These are phyloP conservation scores for Trametes gibbosa DNA, from an alignment of 768 basidiomycete species.

Conservation along the genomic window DNA sequence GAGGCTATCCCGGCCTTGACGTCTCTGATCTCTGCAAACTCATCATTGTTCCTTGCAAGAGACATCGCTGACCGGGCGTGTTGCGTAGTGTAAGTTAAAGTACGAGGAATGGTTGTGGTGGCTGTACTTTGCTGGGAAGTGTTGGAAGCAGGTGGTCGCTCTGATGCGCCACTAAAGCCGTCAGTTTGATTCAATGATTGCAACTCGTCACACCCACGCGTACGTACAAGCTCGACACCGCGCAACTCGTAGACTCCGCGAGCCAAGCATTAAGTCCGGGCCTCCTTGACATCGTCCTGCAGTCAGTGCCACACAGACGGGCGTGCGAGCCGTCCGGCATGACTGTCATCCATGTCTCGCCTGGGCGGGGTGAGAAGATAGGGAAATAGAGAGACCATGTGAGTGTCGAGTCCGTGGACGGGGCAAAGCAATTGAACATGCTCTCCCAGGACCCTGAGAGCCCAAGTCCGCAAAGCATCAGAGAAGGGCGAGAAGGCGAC, in stretches of 20 bases:
- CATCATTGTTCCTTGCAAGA: too few relatives aligned
- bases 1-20: too few relatives aligned
- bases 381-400: neutral
- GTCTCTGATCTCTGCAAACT: too few relatives aligned
- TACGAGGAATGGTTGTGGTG: neutral
- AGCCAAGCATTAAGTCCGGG: too few relatives aligned
- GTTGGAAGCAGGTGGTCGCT: neutral
- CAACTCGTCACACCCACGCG: neutral
- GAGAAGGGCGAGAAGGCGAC: neutral
- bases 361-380: neutral
- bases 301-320: neutral
- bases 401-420: neutral
- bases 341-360: too few relatives aligned
- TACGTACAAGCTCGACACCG: neutral
- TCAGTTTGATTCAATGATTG: neutral
- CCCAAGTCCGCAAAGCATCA: neutral
- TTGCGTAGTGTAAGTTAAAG: neutral
- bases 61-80: too few relatives aligned
- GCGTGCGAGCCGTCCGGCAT: neutral
- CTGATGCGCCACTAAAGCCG: slow-evolving; percentile 3
- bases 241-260: neutral
- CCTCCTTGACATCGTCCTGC: too few relatives aligned
- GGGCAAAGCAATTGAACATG: neutral
- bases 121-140: neutral
- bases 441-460: slow-evolving; percentile 9